These are phyloP conservation scores for Macrolepiota albuminosa DNA, from an alignment of 768 basidiomycete species.

Conservation along the genomic window DNA sequence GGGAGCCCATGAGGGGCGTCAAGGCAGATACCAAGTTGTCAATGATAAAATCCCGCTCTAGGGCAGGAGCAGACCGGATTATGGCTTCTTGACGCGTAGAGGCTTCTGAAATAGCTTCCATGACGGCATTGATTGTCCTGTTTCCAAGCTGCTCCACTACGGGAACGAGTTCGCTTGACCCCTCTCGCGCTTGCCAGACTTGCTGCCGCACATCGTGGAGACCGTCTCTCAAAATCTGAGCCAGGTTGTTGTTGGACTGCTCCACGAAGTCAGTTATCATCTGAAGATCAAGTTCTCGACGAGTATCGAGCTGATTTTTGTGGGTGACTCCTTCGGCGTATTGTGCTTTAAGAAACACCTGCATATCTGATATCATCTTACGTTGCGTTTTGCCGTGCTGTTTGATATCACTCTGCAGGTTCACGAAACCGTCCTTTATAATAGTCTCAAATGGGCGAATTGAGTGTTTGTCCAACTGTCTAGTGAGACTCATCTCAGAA, in stretches of 20 bases:
- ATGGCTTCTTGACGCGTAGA: constrained; percentile 55
- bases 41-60: constrained; percentile 56
- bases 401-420: constrained; percentile 37
- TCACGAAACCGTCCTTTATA: constrained; percentile 65
- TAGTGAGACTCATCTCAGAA: constrained; percentile 47
- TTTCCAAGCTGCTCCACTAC: constrained; percentile 56
- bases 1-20: constrained; percentile 53
- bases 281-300: constrained; percentile 76
- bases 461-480: constrained; percentile 55
- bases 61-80: constrained; percentile 37
- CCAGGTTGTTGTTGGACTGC: constrained; percentile 59
- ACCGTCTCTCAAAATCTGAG: constrained; percentile 54
- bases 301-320: constrained; percentile 61
- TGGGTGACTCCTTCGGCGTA: constrained; percentile 57
- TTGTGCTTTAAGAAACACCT: constrained; percentile 64
- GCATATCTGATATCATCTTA: constrained; percentile 64
- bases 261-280: constrained; percentile 67
- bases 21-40: constrained; percentile 56
- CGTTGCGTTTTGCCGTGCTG: constrained; percentile 28
- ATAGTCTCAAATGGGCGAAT: constrained; percentile 60
- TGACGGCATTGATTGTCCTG: constrained; percentile 54
- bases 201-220: constrained; percentile 46
- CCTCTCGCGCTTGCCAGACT: constrained; percentile 25
- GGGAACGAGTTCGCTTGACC: constrained; percentile 30
- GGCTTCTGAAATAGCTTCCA: constrained; percentile 53